Conservation (phyloP, 1,284 basidiomycete species). For the Amylostereum chailletii region DNA sequence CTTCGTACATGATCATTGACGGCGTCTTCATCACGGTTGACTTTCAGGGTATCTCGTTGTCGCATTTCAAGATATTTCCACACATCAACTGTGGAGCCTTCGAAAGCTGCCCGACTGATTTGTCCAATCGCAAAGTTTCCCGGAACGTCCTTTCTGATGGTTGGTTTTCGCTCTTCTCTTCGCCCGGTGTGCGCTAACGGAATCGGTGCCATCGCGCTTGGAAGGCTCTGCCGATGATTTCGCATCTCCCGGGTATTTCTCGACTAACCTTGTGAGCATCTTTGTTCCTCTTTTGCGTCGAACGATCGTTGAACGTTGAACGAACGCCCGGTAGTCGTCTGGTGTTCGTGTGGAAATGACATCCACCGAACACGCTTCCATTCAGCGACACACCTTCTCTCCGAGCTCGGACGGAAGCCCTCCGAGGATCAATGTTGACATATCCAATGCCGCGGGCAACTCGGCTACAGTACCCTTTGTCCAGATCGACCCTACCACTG, state of each 20-base stretch:
- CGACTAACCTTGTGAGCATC: slow-evolving; percentile 40
- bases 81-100: slow-evolving; percentile 41
- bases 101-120: slow-evolving; percentile 38
- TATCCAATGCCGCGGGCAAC: slow-evolving; percentile 50
- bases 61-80: slow-evolving; percentile 55
- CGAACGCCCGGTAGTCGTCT: slow-evolving; percentile 30
- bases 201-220: background rate
- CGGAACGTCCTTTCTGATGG: slow-evolving; percentile 38
- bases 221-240: slow-evolving; percentile 49
- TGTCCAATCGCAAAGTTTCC: slow-evolving; percentile 33
- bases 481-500: slow-evolving; percentile 35
- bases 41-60: slow-evolving; percentile 40
- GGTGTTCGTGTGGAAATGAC: slow-evolving; percentile 52
- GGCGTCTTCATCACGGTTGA: background rate
- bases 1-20: background rate
- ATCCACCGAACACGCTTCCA: slow-evolving; percentile 41
- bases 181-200: background rate
- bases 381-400: slow-evolving; percentile 37
- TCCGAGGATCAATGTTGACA: slow-evolving; percentile 44
- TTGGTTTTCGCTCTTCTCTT: slow-evolving; percentile 11
- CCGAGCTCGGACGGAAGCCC: slow-evolving; percentile 17
- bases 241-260: slow-evolving; percentile 56
- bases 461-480: slow-evolving; percentile 33
- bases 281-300: background rate
- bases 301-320: background rate